Conservation (phyloP, 2,329 filamentous ascomycete species). For the Hirsutella minnesotensis region DNA sequence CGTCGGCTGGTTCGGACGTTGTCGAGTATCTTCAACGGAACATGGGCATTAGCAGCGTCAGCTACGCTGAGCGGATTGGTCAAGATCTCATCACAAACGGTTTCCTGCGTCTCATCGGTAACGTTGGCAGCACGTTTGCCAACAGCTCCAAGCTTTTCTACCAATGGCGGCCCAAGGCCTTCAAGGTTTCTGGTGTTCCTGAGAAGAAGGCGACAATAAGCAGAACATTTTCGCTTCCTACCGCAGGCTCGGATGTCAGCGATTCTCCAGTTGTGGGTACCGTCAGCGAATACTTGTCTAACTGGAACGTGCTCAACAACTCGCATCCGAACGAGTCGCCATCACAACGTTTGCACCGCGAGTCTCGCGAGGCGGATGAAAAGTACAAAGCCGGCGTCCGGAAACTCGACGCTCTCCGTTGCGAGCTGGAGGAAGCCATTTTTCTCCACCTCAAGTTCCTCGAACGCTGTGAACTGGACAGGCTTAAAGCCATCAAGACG, state of each 20-base stretch:
- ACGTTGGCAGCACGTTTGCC: conserved; percentile 88
- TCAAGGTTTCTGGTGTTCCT: conserved; percentile 74
- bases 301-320: conserved; percentile 81
- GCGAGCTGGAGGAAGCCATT: conserved; percentile 91
- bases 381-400: conserved; percentile 80
- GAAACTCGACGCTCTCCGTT: conserved; percentile 81
- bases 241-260: conserved; percentile 39
- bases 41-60: conserved; percentile 72
- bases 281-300: conserved; percentile 78
- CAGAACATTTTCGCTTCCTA: conserved; percentile 62
- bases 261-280: conserved; percentile 74
- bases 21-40: conserved; percentile 89
- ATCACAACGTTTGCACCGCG: conserved; percentile 71
- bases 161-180: conserved; percentile 89
- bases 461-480: conserved; percentile 91
- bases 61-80: conserved; percentile 86
- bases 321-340: conserved; percentile 89
- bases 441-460: conserved; percentile 88
- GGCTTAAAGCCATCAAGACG: conserved; percentile 95
- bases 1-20: conserved; percentile 82
- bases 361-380: conserved; percentile 83
- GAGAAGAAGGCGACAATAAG: conserved; percentile 70
- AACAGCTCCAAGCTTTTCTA: conserved; percentile 98
- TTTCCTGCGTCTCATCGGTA: conserved; percentile 82
- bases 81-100: conserved; percentile 83